Evolutionary conservation across 495 filamentous ascomycete genomes (phyloP).

Genomic region (Trichoderma gamsii): DNA sequence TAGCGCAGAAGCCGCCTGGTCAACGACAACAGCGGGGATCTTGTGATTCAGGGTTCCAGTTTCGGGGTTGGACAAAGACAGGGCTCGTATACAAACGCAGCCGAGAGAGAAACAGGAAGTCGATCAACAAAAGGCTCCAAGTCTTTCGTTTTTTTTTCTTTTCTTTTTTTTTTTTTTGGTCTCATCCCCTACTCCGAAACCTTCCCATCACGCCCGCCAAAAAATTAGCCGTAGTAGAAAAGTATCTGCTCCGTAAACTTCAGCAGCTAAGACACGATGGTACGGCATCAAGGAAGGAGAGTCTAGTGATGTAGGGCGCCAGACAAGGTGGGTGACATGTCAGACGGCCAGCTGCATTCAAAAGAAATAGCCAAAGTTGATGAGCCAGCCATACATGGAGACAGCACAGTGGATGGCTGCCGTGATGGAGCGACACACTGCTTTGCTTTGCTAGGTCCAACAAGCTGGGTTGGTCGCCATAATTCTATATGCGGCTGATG

Average conservation of each 20-base stretch:
- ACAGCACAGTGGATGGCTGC: background rate
- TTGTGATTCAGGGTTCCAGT: slow-evolving; percentile 10
- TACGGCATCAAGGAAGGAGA: background rate
- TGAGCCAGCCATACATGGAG: background rate
- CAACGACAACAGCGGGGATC: background rate
- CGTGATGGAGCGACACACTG: background rate
- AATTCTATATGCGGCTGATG: background rate
- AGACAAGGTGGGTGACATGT: slow-evolving; percentile 1
- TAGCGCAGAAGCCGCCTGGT: slow-evolving; percentile 8
- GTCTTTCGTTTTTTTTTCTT: background rate
- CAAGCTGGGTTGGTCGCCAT: background rate
- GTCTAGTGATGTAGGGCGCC: background rate
- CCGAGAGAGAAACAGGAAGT: slow-evolving; percentile 6
- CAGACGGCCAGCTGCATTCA: slow-evolving; percentile 5
- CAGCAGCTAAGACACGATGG: background rate
- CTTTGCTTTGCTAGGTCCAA: background rate
- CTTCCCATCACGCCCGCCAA: background rate
- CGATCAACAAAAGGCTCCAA: background rate
- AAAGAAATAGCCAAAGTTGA: background rate
- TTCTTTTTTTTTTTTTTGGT: background rate
- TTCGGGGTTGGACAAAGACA: slow-evolving; percentile 7
- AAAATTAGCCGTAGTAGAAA: background rate
- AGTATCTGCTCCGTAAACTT: background rate
- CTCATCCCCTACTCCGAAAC: background rate
- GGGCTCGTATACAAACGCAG: background rate